Percentiles rank a stretch among this genome's conserved stretches.
phyloP scores from a whole-genome alignment of 768 basidiomycete species.

The Leucosporidium yakuticum region DNA sequence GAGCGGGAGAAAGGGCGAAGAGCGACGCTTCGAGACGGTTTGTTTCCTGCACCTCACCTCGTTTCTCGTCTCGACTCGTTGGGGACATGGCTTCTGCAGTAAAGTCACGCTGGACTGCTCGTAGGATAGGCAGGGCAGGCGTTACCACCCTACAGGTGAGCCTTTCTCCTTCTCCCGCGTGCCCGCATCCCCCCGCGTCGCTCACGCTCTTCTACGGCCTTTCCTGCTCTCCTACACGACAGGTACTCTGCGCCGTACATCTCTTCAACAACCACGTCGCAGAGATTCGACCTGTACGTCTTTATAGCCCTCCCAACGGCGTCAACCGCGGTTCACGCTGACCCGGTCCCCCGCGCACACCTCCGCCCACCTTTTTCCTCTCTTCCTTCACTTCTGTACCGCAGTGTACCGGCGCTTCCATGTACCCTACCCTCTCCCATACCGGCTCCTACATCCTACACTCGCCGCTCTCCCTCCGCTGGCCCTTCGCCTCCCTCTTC shows the following conservation, averaged over 20 bases:
- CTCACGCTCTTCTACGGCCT: background rate
- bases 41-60: background rate
- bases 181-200: background rate
- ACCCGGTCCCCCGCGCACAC: no score
- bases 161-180: background rate
- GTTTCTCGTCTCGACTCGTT: background rate
- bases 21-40: background rate
- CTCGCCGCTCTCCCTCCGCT: constrained; percentile 23
- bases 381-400: background rate
- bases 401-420: constrained; percentile 32
- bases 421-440: constrained; percentile 31
- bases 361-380: background rate
- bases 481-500: constrained; percentile 29
- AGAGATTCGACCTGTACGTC: constrained; percentile 26
- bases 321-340: no score
- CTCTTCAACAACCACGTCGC: constrained; percentile 32
- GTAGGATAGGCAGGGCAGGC: background rate
- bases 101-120: background rate
- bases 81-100: background rate
- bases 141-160: background rate
- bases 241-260: constrained; percentile 27
- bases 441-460: constrained; percentile 28
- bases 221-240: background rate
- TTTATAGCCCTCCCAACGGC: background rate
- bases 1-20: background rate